Evolutionary conservation across 2,329 filamentous ascomycete genomes (phyloP).

Genomic region (Calonectria henricotiae): DNA sequence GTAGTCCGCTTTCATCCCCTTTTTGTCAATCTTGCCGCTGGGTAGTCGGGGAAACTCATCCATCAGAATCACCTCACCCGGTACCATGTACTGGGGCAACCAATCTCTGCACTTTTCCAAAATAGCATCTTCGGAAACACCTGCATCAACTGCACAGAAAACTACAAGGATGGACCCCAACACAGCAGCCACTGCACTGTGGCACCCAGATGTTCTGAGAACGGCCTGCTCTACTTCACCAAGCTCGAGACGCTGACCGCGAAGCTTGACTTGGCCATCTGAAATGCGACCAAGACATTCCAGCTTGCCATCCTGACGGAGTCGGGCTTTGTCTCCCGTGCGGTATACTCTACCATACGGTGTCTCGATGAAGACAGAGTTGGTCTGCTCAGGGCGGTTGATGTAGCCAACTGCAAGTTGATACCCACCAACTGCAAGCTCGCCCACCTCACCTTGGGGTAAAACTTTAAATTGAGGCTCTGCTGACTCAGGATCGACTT

Average conservation of each 20-base stretch:
- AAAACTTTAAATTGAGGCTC: slow-evolving; percentile 67
- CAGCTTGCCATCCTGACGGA: slow-evolving; percentile 79
- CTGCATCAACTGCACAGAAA: slow-evolving; percentile 76
- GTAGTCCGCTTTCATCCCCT: slow-evolving; percentile 72
- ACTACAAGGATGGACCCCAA: slow-evolving; percentile 79
- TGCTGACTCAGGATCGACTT: slow-evolving; percentile 53
- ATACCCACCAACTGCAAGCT: slow-evolving; percentile 85
- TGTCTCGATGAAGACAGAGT: slow-evolving; percentile 79
- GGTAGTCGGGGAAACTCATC: slow-evolving; percentile 80
- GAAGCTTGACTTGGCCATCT: slow-evolving; percentile 87
- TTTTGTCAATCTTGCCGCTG: slow-evolving; percentile 88
- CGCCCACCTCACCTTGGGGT: slow-evolving; percentile 79
- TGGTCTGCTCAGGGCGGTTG: slow-evolving; percentile 84
- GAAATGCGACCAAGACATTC: slow-evolving; percentile 88
- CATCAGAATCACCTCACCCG: slow-evolving; percentile 79
- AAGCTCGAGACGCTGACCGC: slow-evolving; percentile 87
- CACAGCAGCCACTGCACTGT: slow-evolving; percentile 78
- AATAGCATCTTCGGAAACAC: slow-evolving; percentile 62
- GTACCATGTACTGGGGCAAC: slow-evolving; percentile 89
- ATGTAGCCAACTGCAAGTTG: slow-evolving; percentile 88
- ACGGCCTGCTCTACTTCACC: slow-evolving; percentile 84
- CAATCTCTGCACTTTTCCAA: slow-evolving; percentile 77
- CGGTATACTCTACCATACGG: slow-evolving; percentile 82
- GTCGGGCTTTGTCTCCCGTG: slow-evolving; percentile 86
- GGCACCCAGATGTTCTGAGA: slow-evolving; percentile 74